Base-by-base conservation (phyloP, 2,329 filamentous ascomycete species). In the Ascochyta lentis region DNA sequence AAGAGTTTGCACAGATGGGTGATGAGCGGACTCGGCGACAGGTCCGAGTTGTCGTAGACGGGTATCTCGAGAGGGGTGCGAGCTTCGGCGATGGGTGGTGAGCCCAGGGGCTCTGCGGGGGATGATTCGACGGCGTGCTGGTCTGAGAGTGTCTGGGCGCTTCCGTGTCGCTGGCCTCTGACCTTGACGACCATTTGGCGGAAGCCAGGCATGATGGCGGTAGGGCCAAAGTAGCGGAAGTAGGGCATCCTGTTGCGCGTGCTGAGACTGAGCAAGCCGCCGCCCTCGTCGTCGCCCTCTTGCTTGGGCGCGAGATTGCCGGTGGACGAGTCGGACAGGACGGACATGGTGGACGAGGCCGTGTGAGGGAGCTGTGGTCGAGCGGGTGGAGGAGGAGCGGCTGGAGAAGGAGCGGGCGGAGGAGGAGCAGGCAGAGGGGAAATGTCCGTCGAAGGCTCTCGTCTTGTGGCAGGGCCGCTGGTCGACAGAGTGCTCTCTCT, bases 171-270 rank as follows among this genome's bases (percentile, higher is more conserved):
- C 56, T 86, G 81, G 56, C 89, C 87, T 55, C 88, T 84, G 27
- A 93, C 86, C 49, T 89, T 88, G 55, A 90, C 88, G 24, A 96
- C 90, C 91, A 96, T 96, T 74, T 96, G 91, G 76, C 96, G 96
- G 78, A 92, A 96, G 22, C 92, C 92, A 1, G 92, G 92, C 48
- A 95, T 91, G 68, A 96, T 96, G 59, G 92, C 92, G 1, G 92
- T 96, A 0, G 91, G 91, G 0, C 92, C 92, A 71, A 96, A 95
- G 75, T 95, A 96, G 57, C 92, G 83, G 67, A 96, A 96, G 72
- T 95, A 96, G 0, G 92, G 92, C 60, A 96, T 90, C 49, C 89
- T 84, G 68, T 89, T 84, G 80, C 71, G 79, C 74, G 64, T 84
- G 79, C 59, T 84, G 39, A 80, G 71, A 63, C 73, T 80, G 49